These are phyloP conservation scores for Termitomyces sp. DNA, from an alignment of 768 basidiomycete species.

Conservation along the genomic window DNA sequence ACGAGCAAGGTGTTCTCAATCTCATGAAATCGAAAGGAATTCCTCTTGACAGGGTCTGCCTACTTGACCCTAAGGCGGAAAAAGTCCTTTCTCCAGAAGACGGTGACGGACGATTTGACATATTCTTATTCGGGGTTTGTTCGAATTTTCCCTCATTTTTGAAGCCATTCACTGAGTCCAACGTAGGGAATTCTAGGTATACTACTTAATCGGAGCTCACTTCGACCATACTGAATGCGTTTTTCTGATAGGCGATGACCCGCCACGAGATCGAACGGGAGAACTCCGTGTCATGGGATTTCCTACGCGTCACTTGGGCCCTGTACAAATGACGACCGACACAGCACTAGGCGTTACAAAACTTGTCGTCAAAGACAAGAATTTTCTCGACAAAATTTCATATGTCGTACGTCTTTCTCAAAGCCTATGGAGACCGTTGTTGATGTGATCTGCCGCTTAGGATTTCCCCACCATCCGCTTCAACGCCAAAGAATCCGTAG, in stretches of 20 bases:
- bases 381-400: slow-evolving; percentile 66
- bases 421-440: not conserved
- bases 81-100: slow-evolving; percentile 71
- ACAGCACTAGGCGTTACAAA: slow-evolving; percentile 93
- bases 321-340: slow-evolving; percentile 98
- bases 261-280: slow-evolving; percentile 88
- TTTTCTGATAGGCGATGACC: slow-evolving; percentile 75
- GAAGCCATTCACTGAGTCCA: not conserved
- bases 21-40: slow-evolving; percentile 44
- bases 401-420: slow-evolving; percentile 51
- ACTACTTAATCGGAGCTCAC: not conserved
- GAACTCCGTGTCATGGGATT: slow-evolving; percentile 87
- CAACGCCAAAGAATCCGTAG: slow-evolving; percentile 84
- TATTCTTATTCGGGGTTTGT: slow-evolving; percentile 88
- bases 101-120: slow-evolving; percentile 69
- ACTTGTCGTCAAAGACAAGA: slow-evolving; percentile 73
- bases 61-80: slow-evolving; percentile 91
- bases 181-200: slow-evolving; percentile 59
- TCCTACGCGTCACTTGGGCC: slow-evolving; percentile 79
- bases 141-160: not conserved
- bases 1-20: slow-evolving; percentile 51
- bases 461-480: slow-evolving; percentile 90
- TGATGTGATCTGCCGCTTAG: slow-evolving; percentile 32
- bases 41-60: slow-evolving; percentile 67
- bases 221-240: not conserved